Evolutionary conservation across 148 eudicot genomes (phyloP).

Genomic region (Chenopodium album): DNA sequence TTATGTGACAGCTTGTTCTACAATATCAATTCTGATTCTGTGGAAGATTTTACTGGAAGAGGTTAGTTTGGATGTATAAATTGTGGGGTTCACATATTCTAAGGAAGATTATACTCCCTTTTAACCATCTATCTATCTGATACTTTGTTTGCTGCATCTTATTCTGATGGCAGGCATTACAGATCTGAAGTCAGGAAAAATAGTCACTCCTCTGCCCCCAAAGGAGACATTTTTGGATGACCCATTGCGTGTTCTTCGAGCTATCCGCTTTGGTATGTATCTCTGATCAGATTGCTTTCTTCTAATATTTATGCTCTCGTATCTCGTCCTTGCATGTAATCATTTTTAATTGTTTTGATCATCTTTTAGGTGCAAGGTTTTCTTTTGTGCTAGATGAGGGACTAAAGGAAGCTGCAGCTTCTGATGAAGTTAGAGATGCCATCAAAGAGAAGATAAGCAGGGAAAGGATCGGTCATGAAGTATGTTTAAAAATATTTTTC

Average conservation of each 20-base stretch:
- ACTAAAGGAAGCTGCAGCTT: conserved; percentile 79
- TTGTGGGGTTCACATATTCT: neutral
- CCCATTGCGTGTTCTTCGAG: conserved; percentile 94
- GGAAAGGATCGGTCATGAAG: conserved; percentile 97
- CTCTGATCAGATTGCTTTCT: conserved; percentile 6
- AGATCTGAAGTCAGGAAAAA: conserved; percentile 80
- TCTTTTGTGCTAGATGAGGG: conserved; percentile 66
- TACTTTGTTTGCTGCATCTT: neutral
- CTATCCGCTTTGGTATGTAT: conserved; percentile 81
- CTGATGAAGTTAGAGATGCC: conserved; percentile 75
- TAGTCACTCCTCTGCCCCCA: conserved; percentile 93
- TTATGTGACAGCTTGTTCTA: conserved; percentile 74
- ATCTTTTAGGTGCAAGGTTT: conserved; percentile 72
- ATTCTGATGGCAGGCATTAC: conserved; percentile 50
- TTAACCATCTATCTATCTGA: neutral
- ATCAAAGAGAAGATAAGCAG: conserved; percentile 89
- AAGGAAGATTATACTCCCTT: neutral
- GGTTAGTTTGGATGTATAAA: conserved; percentile 41
- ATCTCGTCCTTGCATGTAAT: neutral
- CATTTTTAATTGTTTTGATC: conserved; percentile 4
- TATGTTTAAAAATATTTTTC: conserved; percentile 29
- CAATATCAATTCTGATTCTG: conserved; percentile 71
- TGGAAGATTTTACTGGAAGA: conserved; percentile 89
- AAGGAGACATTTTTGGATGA: conserved; percentile 95
- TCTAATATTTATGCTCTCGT: neutral